These are phyloP conservation scores for Thalassiosira hispida DNA, from an alignment of 352 stramenopile genomes.

Conservation along the genomic window DNA sequence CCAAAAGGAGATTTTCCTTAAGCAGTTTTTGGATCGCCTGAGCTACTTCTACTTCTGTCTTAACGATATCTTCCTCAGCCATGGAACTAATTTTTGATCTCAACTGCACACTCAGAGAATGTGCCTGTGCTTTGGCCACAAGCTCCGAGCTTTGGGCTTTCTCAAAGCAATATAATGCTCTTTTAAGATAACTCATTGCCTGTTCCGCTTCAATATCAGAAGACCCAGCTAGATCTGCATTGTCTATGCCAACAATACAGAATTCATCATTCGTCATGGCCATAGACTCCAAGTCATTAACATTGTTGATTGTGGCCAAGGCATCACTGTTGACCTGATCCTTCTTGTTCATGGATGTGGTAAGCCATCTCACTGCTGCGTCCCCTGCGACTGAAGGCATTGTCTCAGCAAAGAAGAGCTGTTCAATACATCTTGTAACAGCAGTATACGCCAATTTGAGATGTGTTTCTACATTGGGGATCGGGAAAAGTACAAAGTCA, in stretches of 20 bases:
- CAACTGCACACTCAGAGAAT: background rate
- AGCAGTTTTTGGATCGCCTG: background rate
- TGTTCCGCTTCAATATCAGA: conserved; percentile 34
- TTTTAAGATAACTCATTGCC: conserved; percentile 30
- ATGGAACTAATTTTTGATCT: background rate
- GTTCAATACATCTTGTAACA: conserved; percentile 68
- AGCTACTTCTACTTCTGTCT: conserved; percentile 21
- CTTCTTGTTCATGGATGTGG: conserved; percentile 18
- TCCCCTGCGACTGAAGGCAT: conserved; percentile 48
- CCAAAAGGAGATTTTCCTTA: conserved; percentile 24
- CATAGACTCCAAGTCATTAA: conserved; percentile 58
- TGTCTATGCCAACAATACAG: conserved; percentile 49
- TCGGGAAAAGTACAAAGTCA: too few species aligned
- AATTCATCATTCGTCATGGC: conserved; percentile 63
- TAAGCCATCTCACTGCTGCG: conserved; percentile 67
- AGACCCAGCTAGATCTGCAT: conserved; percentile 50
- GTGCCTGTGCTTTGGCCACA: conserved; percentile 27
- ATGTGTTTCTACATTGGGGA: conserved; percentile 62
- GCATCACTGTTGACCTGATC: conserved; percentile 13
- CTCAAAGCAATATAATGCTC: conserved; percentile 61
- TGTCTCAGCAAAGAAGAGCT: conserved; percentile 79
- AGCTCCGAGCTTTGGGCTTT: conserved; percentile 38
- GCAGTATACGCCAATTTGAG: conserved; percentile 80
- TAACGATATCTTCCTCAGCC: background rate
- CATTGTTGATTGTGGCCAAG: conserved; percentile 54